Base-by-base conservation (phyloP, 768 basidiomycete genomes). In the Harrya chromipes region DNA sequence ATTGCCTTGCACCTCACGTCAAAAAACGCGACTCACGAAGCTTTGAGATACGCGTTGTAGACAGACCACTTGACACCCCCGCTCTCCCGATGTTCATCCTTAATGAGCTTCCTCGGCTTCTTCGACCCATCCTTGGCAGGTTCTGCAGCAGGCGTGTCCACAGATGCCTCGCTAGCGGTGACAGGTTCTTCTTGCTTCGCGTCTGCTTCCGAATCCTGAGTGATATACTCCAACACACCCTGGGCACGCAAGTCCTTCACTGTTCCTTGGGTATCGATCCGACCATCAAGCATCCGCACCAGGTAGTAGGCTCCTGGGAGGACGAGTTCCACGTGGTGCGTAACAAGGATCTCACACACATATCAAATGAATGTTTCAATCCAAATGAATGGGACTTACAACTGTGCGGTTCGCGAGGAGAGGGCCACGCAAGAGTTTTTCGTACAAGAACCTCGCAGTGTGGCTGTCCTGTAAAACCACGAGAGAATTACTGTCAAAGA, bases 291-390 rank as follows among this genome's bases (percentile, higher is more conserved):
- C 78, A 92, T 84, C 23, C 87, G 81, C 7, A 91, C 76, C 3
- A 92, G 69, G 58, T 90, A 90, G 57, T 83, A 61, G 0, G 86
- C 80, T 0, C 81, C 83, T 0, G 89, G 84, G 7, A 90, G 77
- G 16, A 92, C 83, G 1, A 94, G 78, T 43, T 91, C 87, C 23
- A 92, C 83, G 59, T 92, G 90, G 53, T 93, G 90, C 0, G 89
- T 90, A 31, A 93, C 89, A 4, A 86, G 73, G 35, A 85, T 70
- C 83, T 83, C 50, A 3, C 10, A 11, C 1, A 24, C 4, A 24
- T 19, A 42, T 55, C 29, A 52, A 35, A 9, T 9, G 41, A 10
- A 34, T 4, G 4, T 10, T 3, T 10, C 11, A 1, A 23, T 10
- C 41, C 13, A 16, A 36, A 3, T 3, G n/a, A 19, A 5, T 26